Conservation (phyloP, 805 yeast genomes). For the Isabelozyma rhagii region DNA sequence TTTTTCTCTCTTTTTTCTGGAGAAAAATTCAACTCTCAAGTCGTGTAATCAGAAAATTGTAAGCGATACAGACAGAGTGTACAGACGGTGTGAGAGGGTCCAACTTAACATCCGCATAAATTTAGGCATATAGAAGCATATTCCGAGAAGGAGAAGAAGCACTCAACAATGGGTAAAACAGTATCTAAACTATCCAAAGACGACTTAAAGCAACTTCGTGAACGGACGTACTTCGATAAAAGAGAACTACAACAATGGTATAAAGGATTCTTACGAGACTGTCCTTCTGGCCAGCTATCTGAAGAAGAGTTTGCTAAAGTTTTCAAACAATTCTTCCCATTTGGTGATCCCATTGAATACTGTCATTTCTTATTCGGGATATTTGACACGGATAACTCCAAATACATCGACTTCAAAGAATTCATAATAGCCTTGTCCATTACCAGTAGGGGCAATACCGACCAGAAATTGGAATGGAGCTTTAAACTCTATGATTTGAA, state of each 20-base stretch:
- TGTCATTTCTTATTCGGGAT: slow-evolving; percentile 85
- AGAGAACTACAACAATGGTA: slow-evolving; percentile 98
- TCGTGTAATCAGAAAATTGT: too few species aligned
- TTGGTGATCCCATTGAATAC: slow-evolving; percentile 93
- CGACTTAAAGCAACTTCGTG: slow-evolving; percentile 76
- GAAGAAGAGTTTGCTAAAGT: slow-evolving; percentile 87
- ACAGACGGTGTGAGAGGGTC: too few species aligned
- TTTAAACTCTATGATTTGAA: slow-evolving; percentile 84
- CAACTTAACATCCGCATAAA: too few species aligned
- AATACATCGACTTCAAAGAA: slow-evolving; percentile 85
- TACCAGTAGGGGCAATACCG: slow-evolving; percentile 80
- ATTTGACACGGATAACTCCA: slow-evolving; percentile 78
- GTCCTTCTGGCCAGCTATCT: slow-evolving; percentile 85
- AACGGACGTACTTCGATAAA: slow-evolving; percentile 86
- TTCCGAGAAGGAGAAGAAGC: too few species aligned
- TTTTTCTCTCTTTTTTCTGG: not conserved
- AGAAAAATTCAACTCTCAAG: not conserved
- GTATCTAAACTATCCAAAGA: slow-evolving; percentile 91
- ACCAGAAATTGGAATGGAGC: slow-evolving; percentile 87
- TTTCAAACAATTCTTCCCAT: slow-evolving; percentile 95
- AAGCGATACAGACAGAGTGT: too few species aligned
- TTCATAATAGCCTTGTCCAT: slow-evolving; percentile 84
- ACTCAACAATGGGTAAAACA: slow-evolving; percentile 76
- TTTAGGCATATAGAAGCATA: too few species aligned
- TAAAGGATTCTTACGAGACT: slow-evolving; percentile 90